Percentiles rank a stretch among this genome's conserved stretches.
phyloP scores from a whole-genome alignment of 495 filamentous ascomycete genomes.

The Penicillium manginii region DNA sequence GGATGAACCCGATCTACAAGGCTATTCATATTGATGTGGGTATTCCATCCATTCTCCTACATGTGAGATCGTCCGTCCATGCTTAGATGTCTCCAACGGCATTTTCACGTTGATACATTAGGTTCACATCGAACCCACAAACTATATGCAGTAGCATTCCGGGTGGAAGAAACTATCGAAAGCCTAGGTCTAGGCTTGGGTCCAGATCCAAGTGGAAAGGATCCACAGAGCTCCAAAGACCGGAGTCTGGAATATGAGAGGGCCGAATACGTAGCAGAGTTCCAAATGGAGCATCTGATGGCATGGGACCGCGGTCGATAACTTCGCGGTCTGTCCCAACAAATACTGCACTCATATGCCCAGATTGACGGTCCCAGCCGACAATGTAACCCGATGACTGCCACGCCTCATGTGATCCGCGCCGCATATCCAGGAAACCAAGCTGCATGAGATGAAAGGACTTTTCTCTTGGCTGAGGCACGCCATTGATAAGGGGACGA shows the following conservation, averaged over 20 bases:
- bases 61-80: conserved; percentile 9
- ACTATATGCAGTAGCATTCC: not conserved
- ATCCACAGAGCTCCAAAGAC: conserved; percentile 11
- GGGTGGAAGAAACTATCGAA: conserved; percentile 11
- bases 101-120: conserved; percentile 1
- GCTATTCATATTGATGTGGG: conserved; percentile 3
- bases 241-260: conserved; percentile 12
- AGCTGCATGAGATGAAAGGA: conserved; percentile 42
- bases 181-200: conserved; percentile 28
- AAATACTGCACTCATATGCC: conserved; percentile 35
- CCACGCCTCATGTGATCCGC: conserved; percentile 23
- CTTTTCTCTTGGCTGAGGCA: conserved; percentile 15
- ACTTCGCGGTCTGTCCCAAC: conserved; percentile 26
- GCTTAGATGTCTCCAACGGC: conserved; percentile 1
- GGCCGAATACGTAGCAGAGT: conserved; percentile 23
- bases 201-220: conserved; percentile 36
- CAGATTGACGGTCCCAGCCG: conserved; percentile 41
- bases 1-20: conserved; percentile 1
- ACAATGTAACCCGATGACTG: conserved; percentile 41
- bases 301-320: conserved; percentile 21
- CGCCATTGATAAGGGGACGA: conserved; percentile 20
- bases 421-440: conserved; percentile 34
- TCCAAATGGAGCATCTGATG: conserved; percentile 23
- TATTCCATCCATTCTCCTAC: conserved; percentile 6
- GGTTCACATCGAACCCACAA: conserved; percentile 1